Percentiles rank a stretch among this genome's conserved stretches.
phyloP scores from a whole-genome alignment of 768 basidiomycete genomes.

The Lactarius trivialis region DNA sequence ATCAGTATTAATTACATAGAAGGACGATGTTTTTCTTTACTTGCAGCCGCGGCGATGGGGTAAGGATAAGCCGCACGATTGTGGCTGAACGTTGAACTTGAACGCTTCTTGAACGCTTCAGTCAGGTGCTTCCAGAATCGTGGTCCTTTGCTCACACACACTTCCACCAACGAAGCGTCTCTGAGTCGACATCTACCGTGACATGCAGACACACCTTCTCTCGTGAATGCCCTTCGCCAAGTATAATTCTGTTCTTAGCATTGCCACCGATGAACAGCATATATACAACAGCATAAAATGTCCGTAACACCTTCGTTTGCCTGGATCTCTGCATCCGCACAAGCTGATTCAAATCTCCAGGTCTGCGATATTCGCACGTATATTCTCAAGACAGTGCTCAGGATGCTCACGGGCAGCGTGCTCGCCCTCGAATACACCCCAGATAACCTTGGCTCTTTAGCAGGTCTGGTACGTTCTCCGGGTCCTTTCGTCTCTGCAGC shows the following conservation, averaged over 20 bases:
- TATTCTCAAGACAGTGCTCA: conserved; percentile 57
- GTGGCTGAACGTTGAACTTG: neutral
- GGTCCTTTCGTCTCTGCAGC: neutral
- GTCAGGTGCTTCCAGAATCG: neutral
- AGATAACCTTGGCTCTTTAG: conserved; percentile 85
- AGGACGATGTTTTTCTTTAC: conserved; percentile 9
- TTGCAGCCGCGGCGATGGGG: neutral
- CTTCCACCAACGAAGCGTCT: conserved; percentile 9
- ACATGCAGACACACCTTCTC: conserved; percentile 6
- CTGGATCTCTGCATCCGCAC: neutral
- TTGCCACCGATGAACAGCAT: conserved; percentile 13
- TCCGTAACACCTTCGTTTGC: conserved; percentile 9
- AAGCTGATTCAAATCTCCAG: conserved; percentile 34
- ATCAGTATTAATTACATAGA: neutral
- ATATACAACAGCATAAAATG: conserved; percentile 22
- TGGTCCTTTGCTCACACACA: conserved; percentile 10
- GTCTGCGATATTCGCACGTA: conserved; percentile 80
- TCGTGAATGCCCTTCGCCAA: conserved; percentile 17
- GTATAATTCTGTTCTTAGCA: conserved; percentile 13
- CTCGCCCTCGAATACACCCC: conserved; percentile 70
- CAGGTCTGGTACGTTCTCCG: conserved; percentile 57
- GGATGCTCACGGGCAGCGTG: conserved; percentile 81
- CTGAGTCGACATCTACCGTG: conserved; percentile 20
- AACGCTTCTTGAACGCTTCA: neutral
- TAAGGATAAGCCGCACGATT: neutral